Evolutionary conservation across 2,329 filamentous ascomycete species (phyloP).

Genomic region (Fusarium graminum): DNA sequence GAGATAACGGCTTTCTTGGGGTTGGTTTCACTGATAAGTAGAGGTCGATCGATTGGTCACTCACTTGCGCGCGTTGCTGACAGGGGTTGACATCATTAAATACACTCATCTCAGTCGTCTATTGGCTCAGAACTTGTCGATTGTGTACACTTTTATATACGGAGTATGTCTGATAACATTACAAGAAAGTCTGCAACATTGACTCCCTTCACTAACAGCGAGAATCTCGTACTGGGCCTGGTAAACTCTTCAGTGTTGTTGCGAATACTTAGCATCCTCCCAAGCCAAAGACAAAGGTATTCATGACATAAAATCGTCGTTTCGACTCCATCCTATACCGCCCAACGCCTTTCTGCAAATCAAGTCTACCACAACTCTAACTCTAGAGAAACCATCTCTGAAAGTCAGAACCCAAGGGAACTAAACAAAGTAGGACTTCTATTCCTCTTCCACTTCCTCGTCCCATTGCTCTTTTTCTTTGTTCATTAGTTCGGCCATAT

Average conservation of each 20-base stretch:
- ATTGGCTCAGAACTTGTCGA: conserved; percentile 23
- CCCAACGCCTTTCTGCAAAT: conserved; percentile 36
- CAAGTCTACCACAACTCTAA: conserved; percentile 11
- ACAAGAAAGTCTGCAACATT: background rate
- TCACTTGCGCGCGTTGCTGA: conserved; percentile 17
- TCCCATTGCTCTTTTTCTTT: conserved; percentile 85
- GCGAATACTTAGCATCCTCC: background rate
- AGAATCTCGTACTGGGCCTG: background rate
- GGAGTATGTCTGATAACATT: conserved; percentile 27
- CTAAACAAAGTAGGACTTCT: conserved; percentile 40
- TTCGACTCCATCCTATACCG: conserved; percentile 26
- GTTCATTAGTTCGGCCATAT: conserved; percentile 80
- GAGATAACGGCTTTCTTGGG: conserved; percentile 28
- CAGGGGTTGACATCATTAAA: conserved; percentile 28
- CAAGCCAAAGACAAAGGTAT: conserved; percentile 20
- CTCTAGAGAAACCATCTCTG: background rate
- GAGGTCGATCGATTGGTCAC: conserved; percentile 28
- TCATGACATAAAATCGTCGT: conserved; percentile 13
- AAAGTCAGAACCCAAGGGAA: conserved; percentile 11
- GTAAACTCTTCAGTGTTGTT: background rate
- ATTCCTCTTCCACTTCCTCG: conserved; percentile 79
- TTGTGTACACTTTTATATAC: conserved; percentile 24
- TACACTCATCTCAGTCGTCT: background rate
- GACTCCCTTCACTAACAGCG: background rate
- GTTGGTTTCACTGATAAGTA: conserved; percentile 30